These are phyloP conservation scores for Cephaloascus fragrans DNA, from an alignment of 805 yeast species.

Conservation along the genomic window DNA sequence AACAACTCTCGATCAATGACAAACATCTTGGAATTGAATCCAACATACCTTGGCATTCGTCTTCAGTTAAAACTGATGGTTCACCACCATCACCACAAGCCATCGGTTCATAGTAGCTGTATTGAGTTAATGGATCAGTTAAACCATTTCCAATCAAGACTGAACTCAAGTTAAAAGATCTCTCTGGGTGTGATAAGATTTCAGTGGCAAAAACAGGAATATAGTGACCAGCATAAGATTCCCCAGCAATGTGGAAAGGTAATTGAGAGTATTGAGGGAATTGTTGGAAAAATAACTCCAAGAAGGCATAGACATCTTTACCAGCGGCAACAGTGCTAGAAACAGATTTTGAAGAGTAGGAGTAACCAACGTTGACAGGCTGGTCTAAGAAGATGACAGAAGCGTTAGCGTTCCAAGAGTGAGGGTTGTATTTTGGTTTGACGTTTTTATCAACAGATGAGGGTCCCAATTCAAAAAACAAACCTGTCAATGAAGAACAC, in stretches of 20 bases:
- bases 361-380: conserved; percentile 81
- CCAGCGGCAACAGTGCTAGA: conserved; percentile 76
- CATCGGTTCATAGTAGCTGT: conserved; percentile 80
- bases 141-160: conserved; percentile 90
- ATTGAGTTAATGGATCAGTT: conserved; percentile 76
- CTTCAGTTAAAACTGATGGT: conserved; percentile 61
- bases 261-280: conserved; percentile 44
- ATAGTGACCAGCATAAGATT: conserved; percentile 90
- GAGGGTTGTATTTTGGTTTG: conserved; percentile 60
- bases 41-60: conserved; percentile 58
- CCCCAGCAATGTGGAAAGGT: conserved; percentile 86
- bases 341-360: conserved; percentile 46
- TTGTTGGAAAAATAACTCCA: conserved; percentile 70
- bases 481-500: conserved; percentile 80
- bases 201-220: conserved; percentile 84
- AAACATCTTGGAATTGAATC: conserved; percentile 65
- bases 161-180: conserved; percentile 49
- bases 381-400: conserved; percentile 81
- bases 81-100: conserved; percentile 89
- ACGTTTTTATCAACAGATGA: conserved; percentile 52
- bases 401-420: conserved; percentile 81
- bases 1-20: conserved; percentile 68
- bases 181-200: conserved; percentile 58
- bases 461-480: conserved; percentile 83
- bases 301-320: conserved; percentile 69